Evolutionary conservation across 768 basidiomycete species (phyloP), one percentile per base, ranked within the genome.

Genomic region (Dioszegia hungarica): DNA sequence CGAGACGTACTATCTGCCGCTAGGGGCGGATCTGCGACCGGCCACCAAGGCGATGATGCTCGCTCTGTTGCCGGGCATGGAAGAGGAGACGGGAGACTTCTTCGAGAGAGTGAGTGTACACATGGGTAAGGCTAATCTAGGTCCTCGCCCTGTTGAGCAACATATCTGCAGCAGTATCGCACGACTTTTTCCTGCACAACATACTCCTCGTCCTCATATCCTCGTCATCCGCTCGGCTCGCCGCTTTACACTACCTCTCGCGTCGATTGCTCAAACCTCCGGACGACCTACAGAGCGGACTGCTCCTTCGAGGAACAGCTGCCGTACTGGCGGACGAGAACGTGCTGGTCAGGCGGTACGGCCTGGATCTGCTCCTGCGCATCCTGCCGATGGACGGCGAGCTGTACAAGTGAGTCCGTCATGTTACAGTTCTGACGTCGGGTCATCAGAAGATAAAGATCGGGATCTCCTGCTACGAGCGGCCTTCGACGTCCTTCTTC

Each of bases 81-180:
- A 99, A 75, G 95, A 99, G 74, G 94, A 97, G 75, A 93, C 91
- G 0, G 89, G 92, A 0, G 95, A 98, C 76, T 95, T 89, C 77
- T 97, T 97, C 67, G 95, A 98, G 4, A 73, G 55, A 54, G 71
- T 68, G 15, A 37, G 66, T 5, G 17, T 12, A 27, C 2, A 11
- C 20, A 28, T 40, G 12, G 44, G 8, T 22, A 17, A 2, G 17
- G 51, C 54, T 66, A 53, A 64, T 50, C 10, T 41, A 90, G 89
- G 90, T 94, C 31, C 74, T 97, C 29, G 79, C 79, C 46, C 76
- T 99, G 15, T 80, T 98, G 52, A 89, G 92, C 74, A 82, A 83
- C 31, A 77, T 98, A 1, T 89, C 92, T 2, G 85, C 84, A 41
- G 86, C 89, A 0, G 87, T 97, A 17, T 86, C 89, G 2, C 84